Evolutionary conservation across 495 filamentous ascomycete genomes (phyloP).

Genomic region (Hyphodiscus hymeniophilus): DNA sequence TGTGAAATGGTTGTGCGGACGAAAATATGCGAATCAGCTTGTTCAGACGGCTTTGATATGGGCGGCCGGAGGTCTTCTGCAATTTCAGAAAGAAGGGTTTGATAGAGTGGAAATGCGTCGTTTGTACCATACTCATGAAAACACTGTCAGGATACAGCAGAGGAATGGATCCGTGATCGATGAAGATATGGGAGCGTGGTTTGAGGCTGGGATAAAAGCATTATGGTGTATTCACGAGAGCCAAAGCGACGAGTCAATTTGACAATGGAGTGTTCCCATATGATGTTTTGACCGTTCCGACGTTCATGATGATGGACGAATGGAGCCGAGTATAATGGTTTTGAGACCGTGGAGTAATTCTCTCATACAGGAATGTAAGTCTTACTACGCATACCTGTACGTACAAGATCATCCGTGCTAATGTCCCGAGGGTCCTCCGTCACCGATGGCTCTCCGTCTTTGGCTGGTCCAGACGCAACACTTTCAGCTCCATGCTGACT

Average conservation of each 20-base stretch:
- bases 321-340: too few species aligned
- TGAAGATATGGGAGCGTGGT: slow-evolving; percentile 62
- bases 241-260: neutral
- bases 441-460: too few species aligned
- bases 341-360: too few species aligned
- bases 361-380: too few species aligned
- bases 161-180: slow-evolving; percentile 63
- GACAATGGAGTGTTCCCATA: too few species aligned
- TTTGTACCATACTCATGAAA: slow-evolving; percentile 63
- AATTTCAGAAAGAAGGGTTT: slow-evolving; percentile 7
- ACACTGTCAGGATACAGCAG: slow-evolving; percentile 50
- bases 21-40: slow-evolving; percentile 51
- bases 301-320: too few species aligned
- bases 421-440: too few species aligned
- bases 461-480: too few species aligned
- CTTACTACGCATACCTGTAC: too few species aligned
- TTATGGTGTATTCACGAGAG: slow-evolving; percentile 62
- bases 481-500: too few species aligned
- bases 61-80: slow-evolving; percentile 15
- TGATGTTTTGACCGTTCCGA: too few species aligned
- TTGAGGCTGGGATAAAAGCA: slow-evolving; percentile 77
- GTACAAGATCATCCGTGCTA: too few species aligned
- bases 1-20: slow-evolving; percentile 48
- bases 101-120: slow-evolving; percentile 55
- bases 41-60: slow-evolving; percentile 52